phyloP scores from a whole-genome alignment of 2,329 filamentous ascomycete species.

The Trichoderma sp. region DNA sequence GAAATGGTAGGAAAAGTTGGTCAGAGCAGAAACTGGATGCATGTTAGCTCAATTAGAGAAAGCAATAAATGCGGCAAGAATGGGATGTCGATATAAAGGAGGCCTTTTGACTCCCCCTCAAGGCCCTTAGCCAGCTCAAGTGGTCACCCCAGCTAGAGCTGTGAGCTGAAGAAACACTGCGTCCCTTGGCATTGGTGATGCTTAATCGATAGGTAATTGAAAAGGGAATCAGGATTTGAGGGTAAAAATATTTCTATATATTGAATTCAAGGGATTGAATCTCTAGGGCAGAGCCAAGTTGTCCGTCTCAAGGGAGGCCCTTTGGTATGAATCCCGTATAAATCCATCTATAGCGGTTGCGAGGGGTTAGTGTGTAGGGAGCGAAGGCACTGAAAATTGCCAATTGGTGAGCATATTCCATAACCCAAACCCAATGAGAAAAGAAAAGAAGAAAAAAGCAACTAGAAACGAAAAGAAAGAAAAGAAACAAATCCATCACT shows the following conservation, averaged over 20 bases:
- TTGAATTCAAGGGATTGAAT: background rate
- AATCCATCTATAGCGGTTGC: background rate
- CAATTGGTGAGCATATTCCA: background rate
- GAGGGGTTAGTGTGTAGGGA: background rate
- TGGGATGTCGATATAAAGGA: slow-evolving; percentile 18
- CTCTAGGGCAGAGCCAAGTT: background rate
- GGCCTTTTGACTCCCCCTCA: background rate
- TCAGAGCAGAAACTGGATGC: no score
- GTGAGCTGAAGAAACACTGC: background rate
- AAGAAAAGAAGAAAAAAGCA: background rate
- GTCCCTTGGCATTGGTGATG: background rate
- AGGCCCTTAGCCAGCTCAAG: background rate
- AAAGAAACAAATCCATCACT: background rate
- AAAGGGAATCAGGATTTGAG: background rate
- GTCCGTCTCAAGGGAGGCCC: background rate
- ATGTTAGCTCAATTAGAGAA: background rate
- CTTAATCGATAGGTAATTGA: background rate
- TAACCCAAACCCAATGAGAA: background rate
- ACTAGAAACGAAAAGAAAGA: background rate
- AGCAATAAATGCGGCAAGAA: background rate
- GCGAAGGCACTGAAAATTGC: background rate
- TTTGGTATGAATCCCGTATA: background rate
- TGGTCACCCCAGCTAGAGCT: background rate
- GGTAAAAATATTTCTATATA: background rate
- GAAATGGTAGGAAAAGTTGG: background rate